A percentile compares a stretch with the other conserved stretches of the same genome.
Evolutionary conservation across 495 filamentous ascomycete genomes (phyloP).

Genomic region (Paragyromitra xinjiangensis): DNA sequence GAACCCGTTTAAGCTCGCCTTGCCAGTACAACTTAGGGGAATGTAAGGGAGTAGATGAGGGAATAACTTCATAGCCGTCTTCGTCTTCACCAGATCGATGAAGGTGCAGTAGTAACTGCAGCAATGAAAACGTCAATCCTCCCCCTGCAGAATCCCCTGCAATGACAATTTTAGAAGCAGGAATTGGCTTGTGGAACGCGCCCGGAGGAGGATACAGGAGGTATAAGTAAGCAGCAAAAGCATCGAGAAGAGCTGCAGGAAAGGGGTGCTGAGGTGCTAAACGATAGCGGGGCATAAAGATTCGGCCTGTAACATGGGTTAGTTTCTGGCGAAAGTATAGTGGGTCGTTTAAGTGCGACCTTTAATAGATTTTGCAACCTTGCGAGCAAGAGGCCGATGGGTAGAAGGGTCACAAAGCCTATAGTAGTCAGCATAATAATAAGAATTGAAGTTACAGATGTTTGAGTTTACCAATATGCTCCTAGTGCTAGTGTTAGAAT

Average conservation of each 20-base stretch:
- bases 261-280: constrained; percentile 86
- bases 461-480: constrained; percentile 59
- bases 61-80: constrained; percentile 29
- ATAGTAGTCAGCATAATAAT: constrained; percentile 21
- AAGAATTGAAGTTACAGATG: background rate
- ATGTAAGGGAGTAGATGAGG: constrained; percentile 44
- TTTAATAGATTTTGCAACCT: constrained; percentile 63
- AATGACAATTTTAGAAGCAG: constrained; percentile 75
- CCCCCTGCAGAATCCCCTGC: constrained; percentile 91
- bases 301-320: constrained; percentile 59
- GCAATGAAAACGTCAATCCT: constrained; percentile 74
- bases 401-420: constrained; percentile 78
- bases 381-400: constrained; percentile 64
- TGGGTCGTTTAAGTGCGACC: constrained; percentile 51
- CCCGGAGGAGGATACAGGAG: constrained; percentile 81
- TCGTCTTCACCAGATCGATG: constrained; percentile 59
- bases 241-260: constrained; percentile 83
- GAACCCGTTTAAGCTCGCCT: constrained; percentile 64
- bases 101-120: constrained; percentile 78
- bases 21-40: constrained; percentile 69
- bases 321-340: constrained; percentile 22
- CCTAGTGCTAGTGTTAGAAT: constrained; percentile 45
- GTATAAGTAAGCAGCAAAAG: constrained; percentile 80
- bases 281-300: constrained; percentile 84
- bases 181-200: constrained; percentile 74